These are phyloP conservation scores for Ceratocystis alfenasii DNA, from an alignment of 2,329 filamentous ascomycete species.

Conservation along the genomic window DNA sequence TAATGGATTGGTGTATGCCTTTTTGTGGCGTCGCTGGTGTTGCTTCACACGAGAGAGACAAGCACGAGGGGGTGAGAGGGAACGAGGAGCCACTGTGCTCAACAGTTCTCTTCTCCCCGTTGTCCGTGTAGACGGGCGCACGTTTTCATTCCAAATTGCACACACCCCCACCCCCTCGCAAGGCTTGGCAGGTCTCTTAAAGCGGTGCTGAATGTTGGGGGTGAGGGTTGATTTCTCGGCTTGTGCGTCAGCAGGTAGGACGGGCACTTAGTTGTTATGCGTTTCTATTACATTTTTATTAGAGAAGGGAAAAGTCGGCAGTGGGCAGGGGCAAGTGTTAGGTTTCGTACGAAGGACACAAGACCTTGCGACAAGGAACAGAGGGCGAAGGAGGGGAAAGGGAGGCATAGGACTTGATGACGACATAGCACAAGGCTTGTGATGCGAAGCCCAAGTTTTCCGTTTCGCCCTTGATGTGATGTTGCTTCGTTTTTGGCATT, in stretches of 20 bases:
- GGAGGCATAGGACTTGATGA: not conserved
- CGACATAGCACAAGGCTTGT: conserved; percentile 2
- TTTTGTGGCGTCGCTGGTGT: not conserved
- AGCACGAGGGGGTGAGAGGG: no score
- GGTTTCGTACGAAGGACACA: not conserved
- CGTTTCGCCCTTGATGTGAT: not conserved
- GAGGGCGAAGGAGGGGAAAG: no score
- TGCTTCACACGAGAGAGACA: not conserved
- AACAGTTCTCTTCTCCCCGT: no score
- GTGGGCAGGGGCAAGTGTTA: not conserved
- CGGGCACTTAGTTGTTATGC: not conserved
- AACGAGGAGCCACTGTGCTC: no score
- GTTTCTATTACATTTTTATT: not conserved
- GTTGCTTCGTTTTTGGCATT: not conserved
- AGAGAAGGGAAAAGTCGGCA: no score
- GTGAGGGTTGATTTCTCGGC: not conserved
- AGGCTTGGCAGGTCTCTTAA: not conserved
- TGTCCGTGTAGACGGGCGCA: no score
- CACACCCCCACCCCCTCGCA: not conserved
- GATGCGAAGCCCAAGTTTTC: not conserved
- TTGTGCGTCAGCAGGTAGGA: not conserved
- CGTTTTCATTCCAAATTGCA: not conserved
- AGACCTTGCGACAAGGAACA: not conserved
- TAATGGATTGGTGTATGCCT: not conserved
- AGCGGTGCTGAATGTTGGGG: not conserved